phyloP scores from a whole-genome alignment of 2,329 filamentous ascomycete genomes.

The Coniella lustricola region DNA sequence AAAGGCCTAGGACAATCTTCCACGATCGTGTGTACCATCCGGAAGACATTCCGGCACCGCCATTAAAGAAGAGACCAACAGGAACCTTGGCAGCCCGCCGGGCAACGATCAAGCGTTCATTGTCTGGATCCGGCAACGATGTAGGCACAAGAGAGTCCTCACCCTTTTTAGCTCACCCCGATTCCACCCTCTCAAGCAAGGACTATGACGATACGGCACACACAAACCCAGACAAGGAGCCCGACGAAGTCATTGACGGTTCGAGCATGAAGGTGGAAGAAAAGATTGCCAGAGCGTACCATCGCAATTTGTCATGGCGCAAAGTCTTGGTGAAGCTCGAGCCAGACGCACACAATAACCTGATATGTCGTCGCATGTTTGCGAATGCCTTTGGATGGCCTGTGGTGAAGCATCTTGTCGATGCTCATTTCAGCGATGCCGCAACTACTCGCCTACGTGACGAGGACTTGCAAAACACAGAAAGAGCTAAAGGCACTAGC shows the following conservation, averaged over 20 bases:
- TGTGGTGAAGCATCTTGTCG: conserved; percentile 87
- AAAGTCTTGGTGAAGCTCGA: conserved; percentile 94
- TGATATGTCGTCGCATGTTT: conserved; percentile 93
- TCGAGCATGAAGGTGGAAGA: conserved; percentile 87
- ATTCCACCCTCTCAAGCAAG: conserved; percentile 35
- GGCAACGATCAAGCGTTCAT: conserved; percentile 18
- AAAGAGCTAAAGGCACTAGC: conserved; percentile 58
- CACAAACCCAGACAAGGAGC: conserved; percentile 39
- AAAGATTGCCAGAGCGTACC: conserved; percentile 94
- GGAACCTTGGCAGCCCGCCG: conserved; percentile 28
- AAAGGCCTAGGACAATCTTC: conserved; percentile 83
- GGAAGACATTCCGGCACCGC: conserved; percentile 80
- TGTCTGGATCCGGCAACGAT: conserved; percentile 13
- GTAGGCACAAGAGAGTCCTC: conserved; percentile 27
- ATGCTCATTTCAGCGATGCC: conserved; percentile 85
- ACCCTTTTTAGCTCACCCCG: conserved; percentile 33
- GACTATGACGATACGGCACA: conserved; percentile 47
- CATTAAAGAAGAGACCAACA: conserved; percentile 49
- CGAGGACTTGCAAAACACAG: conserved; percentile 56
- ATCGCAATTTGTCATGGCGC: conserved; percentile 85
- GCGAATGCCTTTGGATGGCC: conserved; percentile 97
- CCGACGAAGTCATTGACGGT: conserved; percentile 45
- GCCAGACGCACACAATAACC: conserved; percentile 97
- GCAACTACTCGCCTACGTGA: conserved; percentile 59
- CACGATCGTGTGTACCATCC: conserved; percentile 95